Percentiles rank a stretch among this genome's conserved stretches.
Conservation (phyloP, 306 rosid genomes). For the Acacia crassicarpa region DNA sequence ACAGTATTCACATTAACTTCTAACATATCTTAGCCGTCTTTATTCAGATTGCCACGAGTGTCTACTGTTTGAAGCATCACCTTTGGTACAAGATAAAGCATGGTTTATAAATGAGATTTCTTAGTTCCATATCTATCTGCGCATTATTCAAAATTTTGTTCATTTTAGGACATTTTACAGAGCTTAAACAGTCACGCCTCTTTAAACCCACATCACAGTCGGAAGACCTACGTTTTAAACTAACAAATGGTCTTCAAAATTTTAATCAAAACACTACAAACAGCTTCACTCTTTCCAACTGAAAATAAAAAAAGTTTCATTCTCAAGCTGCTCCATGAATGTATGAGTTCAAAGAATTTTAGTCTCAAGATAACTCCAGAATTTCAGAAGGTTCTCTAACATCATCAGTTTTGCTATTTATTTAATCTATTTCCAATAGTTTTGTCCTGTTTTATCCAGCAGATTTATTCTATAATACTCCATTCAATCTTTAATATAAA, state of each 20-base stretch:
- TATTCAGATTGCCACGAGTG: background rate
- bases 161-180: background rate
- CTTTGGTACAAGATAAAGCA: background rate
- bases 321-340: constrained; percentile 1
- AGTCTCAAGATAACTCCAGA: background rate
- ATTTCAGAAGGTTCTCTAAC: constrained; percentile 3
- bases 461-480: background rate
- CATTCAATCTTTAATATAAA: too few relatives aligned
- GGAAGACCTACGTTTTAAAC: background rate
- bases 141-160: constrained; percentile 11
- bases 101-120: background rate
- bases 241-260: background rate
- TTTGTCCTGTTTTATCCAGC: constrained; percentile 2
- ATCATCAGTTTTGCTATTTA: background rate
- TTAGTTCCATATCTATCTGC: background rate
- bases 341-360: constrained; percentile 7
- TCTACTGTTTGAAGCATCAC: constrained; percentile 11
- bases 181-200: background rate
- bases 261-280: background rate
- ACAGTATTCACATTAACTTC: background rate
- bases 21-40: constrained; percentile 6
- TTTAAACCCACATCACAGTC: background rate
- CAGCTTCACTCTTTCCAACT: background rate
- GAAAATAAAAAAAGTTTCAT: background rate
- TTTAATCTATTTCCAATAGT: background rate